phyloP scores from a whole-genome alignment of 2,329 filamentous ascomycete species.

The Hansfordia pulvinata region DNA sequence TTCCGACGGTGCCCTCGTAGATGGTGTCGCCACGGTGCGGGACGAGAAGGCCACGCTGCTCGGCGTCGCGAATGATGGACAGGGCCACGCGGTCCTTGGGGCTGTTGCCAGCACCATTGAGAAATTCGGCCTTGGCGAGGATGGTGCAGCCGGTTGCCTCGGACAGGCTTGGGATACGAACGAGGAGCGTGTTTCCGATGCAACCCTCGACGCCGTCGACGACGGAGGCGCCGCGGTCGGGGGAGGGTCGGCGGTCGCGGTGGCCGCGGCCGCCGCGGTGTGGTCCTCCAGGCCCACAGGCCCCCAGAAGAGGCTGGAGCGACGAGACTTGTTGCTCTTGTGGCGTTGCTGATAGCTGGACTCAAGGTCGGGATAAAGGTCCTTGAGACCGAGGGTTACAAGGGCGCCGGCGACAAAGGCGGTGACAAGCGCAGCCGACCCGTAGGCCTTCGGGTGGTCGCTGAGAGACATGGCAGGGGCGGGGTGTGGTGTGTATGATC shows the following conservation, averaged over 20 bases:
- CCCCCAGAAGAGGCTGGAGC: slow-evolving; percentile 31
- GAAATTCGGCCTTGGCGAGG: slow-evolving; percentile 86
- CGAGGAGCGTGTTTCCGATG: slow-evolving; percentile 86
- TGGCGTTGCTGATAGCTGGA: slow-evolving; percentile 39
- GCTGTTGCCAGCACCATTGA: slow-evolving; percentile 87
- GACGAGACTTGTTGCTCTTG: slow-evolving; percentile 17
- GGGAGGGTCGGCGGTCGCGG: slow-evolving; percentile 7
- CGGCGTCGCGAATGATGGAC: slow-evolving; percentile 74
- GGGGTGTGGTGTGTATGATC: slow-evolving; percentile 1
- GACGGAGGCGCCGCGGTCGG: slow-evolving; percentile 24
- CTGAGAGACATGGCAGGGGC: slow-evolving; percentile 37
- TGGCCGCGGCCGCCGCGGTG: slow-evolving; percentile 22
- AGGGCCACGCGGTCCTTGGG: slow-evolving; percentile 93
- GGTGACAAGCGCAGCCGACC: slow-evolving; percentile 50
- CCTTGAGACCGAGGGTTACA: slow-evolving; percentile 65
- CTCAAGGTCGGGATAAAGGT: slow-evolving; percentile 65
- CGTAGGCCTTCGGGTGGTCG: slow-evolving; percentile 48
- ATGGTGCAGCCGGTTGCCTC: slow-evolving; percentile 80
- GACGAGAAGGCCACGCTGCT: slow-evolving; percentile 59
- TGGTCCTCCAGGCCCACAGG: slow-evolving; percentile 43
- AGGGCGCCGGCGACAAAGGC: slow-evolving; percentile 70
- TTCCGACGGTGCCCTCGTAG: slow-evolving; percentile 94
- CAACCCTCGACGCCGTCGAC: slow-evolving; percentile 76
- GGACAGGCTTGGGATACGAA: slow-evolving; percentile 75
- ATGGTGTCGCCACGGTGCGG: slow-evolving; percentile 83